A percentile compares a stretch with the other conserved stretches of the same genome.
These are phyloP conservation scores for Phialocephala sp. DNA, from an alignment of 2,329 filamentous ascomycete species.

Conservation along the genomic window DNA sequence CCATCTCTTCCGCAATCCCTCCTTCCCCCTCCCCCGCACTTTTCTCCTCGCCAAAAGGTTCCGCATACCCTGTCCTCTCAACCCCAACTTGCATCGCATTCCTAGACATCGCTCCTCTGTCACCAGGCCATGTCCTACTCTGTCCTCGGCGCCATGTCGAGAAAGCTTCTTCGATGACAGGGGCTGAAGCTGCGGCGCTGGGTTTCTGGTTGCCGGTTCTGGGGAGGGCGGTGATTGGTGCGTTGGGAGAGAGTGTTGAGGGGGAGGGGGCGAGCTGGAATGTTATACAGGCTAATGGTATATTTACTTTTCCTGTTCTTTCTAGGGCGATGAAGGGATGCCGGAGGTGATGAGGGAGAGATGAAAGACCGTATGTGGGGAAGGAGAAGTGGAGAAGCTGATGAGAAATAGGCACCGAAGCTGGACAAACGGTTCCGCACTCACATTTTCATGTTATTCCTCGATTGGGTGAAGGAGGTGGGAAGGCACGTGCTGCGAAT, in stretches of 20 bases:
- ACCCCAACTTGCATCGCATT: constrained; percentile 80
- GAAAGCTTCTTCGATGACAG: constrained; percentile 72
- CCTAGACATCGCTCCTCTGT: constrained; percentile 87
- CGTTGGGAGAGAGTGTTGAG: constrained; percentile 52
- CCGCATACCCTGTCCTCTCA: constrained; percentile 72
- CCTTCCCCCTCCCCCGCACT: constrained; percentile 49
- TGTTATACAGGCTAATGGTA: constrained; percentile 89
- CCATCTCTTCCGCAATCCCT: constrained; percentile 55
- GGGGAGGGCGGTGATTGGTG: constrained; percentile 72
- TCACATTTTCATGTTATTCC: constrained; percentile 94
- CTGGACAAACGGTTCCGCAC: constrained; percentile 91
- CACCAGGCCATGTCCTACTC: constrained; percentile 79
- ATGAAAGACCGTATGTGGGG: neutral
- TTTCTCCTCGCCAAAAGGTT: constrained; percentile 44
- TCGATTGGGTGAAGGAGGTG: constrained; percentile 44
- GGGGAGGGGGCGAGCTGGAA: constrained; percentile 65
- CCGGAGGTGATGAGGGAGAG: neutral
- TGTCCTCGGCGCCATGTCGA: constrained; percentile 75
- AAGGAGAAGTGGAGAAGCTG: neutral
- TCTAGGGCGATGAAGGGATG: no score
- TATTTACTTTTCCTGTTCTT: neutral
- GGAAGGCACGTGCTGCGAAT: constrained; percentile 18
- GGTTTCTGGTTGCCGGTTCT: constrained; percentile 72
- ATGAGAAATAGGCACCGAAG: constrained; percentile 63
- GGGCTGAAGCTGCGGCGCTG: constrained; percentile 66